Conservation (phyloP, 257 asterid species). For the Thymus quinquecostatus region DNA sequence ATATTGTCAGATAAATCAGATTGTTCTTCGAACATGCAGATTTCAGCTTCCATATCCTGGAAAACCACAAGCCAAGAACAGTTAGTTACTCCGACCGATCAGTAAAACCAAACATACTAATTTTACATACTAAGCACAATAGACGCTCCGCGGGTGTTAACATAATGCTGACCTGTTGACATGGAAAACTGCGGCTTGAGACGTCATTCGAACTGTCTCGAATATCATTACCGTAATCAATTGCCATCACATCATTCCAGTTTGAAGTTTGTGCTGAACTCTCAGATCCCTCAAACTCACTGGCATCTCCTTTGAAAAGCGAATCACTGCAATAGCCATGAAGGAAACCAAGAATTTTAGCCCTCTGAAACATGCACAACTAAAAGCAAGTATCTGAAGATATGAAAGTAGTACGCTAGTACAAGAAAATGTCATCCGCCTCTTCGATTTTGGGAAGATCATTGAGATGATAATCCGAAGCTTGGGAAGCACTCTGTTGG, state of each 20-base stretch:
- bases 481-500: conserved; percentile 32
- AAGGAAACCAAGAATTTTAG: background rate
- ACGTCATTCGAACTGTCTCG: conserved; percentile 24
- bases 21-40: conserved; percentile 27
- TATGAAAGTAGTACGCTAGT: conserved; percentile 39
- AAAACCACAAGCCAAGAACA: conserved; percentile 14
- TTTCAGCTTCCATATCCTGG: conserved; percentile 35
- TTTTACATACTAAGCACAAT: background rate
- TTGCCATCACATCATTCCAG: conserved; percentile 32
- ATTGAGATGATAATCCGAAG: conserved; percentile 35
- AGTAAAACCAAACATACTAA: background rate
- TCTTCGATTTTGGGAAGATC: conserved; percentile 36
- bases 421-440: conserved; percentile 53
- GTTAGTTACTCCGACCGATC: conserved; percentile 18
- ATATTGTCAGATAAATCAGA: conserved; percentile 18
- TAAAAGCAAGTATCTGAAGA: conserved; percentile 35
- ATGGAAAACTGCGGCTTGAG: conserved; percentile 20
- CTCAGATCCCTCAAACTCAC: conserved; percentile 24
- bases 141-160: conserved; percentile 11
- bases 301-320: conserved; percentile 38
- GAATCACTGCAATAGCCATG: conserved; percentile 44
- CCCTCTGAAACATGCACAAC: conserved; percentile 2
- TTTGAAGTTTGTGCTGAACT: conserved; percentile 33
- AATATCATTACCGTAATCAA: conserved; percentile 29
- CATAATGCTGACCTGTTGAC: conserved; percentile 37